Conservation (phyloP, 371 early-diverging fungal genomes). For the Actinomucor elegans region DNA sequence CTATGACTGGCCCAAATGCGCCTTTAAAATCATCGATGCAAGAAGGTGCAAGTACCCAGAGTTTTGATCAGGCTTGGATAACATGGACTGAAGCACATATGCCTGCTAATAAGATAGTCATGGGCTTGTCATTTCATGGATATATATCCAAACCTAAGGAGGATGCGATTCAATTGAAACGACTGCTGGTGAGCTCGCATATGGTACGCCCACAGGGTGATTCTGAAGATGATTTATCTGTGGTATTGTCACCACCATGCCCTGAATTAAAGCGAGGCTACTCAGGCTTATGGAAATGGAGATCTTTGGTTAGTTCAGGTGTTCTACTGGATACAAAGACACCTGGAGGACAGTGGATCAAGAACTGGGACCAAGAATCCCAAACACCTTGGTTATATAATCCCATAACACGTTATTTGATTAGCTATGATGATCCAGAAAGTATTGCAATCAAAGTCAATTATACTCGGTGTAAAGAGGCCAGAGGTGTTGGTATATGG, state of each 20-base stretch:
- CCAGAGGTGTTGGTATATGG: conserved; percentile 29
- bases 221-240: conserved; percentile 4
- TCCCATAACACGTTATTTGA: conserved; percentile 46
- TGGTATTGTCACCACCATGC: neutral
- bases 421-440: conserved; percentile 63
- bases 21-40: conserved; percentile 40
- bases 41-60: conserved; percentile 33
- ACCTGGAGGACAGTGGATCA: conserved; percentile 57
- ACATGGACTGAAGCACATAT: conserved; percentile 59
- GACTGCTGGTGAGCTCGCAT: conserved; percentile 7
- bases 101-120: conserved; percentile 54
- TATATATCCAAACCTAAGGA: conserved; percentile 33
- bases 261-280: conserved; percentile 22
- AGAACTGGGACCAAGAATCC: conserved; percentile 55
- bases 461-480: conserved; percentile 41
- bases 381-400: conserved; percentile 69
- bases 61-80: conserved; percentile 39
- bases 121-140: conserved; percentile 62
- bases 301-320: conserved; percentile 59
- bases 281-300: conserved; percentile 66
- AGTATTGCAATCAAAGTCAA: conserved; percentile 54
- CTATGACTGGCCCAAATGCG: conserved; percentile 61
- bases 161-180: conserved; percentile 11
- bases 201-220: conserved; percentile 10
- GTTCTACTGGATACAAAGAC: conserved; percentile 46